Percentiles rank a stretch among this genome's conserved stretches.
These are phyloP conservation scores for Silybum marianum DNA, from an alignment of 129 eudicot genomes.

Conservation along the genomic window DNA sequence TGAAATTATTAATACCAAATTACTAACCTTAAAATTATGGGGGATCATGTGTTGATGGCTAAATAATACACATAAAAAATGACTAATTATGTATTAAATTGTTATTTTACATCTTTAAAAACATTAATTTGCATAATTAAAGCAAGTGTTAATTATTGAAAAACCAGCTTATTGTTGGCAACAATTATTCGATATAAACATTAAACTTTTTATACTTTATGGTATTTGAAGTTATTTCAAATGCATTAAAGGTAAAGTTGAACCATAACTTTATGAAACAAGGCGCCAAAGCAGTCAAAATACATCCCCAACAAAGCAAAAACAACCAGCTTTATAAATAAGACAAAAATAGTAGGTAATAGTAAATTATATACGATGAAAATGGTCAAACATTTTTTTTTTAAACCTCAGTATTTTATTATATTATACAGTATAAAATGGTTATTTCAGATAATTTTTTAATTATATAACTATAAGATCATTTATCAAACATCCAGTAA, in stretches of 20 bases:
- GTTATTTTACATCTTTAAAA: neutral
- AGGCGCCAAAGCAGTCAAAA: slow-evolving; percentile 29
- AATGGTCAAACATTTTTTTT: too few relatives aligned
- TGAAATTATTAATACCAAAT: neutral
- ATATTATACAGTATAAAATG: too few relatives aligned
- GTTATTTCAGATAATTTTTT: too few relatives aligned
- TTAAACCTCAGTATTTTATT: too few relatives aligned
- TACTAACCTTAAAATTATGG: neutral
- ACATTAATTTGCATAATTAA: neutral
- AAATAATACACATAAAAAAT: neutral
- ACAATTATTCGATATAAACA: neutral
- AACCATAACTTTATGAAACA: slow-evolving; percentile 10
- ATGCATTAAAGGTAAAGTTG: slow-evolving; percentile 15
- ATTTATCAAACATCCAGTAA: too few relatives aligned
- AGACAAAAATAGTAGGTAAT: neutral
- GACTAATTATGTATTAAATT: neutral
- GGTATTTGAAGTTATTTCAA: neutral
- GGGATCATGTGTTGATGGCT: slow-evolving; percentile 14
- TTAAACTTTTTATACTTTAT: neutral
- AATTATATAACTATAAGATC: too few relatives aligned
- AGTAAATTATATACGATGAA: too few relatives aligned
- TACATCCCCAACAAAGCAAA: slow-evolving; percentile 12
- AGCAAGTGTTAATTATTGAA: neutral
- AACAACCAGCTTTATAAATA: slow-evolving; percentile 11
- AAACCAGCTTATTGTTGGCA: neutral